Evolutionary conservation across 176 grass and related monocot genomes (phyloP), one percentile per base, ranked within the genome.

Genomic region (Echinochloa phyllopogon): DNA sequence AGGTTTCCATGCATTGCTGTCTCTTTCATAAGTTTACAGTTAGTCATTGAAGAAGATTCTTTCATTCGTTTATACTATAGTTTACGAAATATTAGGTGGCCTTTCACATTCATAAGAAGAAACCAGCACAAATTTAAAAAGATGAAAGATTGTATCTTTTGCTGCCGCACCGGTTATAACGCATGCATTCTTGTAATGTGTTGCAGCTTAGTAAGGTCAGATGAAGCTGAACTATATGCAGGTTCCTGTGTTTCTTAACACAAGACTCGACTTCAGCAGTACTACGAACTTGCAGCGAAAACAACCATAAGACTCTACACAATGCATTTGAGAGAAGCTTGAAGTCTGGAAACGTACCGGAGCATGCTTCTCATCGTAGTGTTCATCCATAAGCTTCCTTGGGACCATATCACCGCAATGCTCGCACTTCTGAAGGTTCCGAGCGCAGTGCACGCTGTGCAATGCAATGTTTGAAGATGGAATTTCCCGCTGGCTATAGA

Each of bases 331-430:
- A 66, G 67, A 64, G 55, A 79, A 37, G 3, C 39, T 75, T 40
- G 27, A 33, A 75, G 67, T 85, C 75, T 3, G 4, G 39, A 42
- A 83, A 88, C 66, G 3, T 80, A 92, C 93, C 9, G 90, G 93
- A 39, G 93, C 87, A 79, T 92, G 93, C 76, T 69, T 85, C 75
- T 88, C 87, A 65, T 88, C 67, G 3, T 92, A 94, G 80, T 94
- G 93, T 77, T 83, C 67, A 83, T 92, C 85, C 69, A 92, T 87
- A 65, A 79, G 72, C 81, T 92, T 94, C 72, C 39, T 88, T 36
- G 93, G 85, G 79, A 94, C 68, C 87, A 94, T 90, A 64, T 90
- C 85, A 58, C 87, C 93, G 9, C 93, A 94, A n/a, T 72, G 77
- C 12, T 79, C 68, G 4, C 93, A 94, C 59, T 90, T 94, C 37